Percentiles rank a stretch among this genome's conserved stretches.
These are phyloP conservation scores for Fraxinus angustifolia DNA, from an alignment of 305 asterid genomes.

Conservation along the genomic window DNA sequence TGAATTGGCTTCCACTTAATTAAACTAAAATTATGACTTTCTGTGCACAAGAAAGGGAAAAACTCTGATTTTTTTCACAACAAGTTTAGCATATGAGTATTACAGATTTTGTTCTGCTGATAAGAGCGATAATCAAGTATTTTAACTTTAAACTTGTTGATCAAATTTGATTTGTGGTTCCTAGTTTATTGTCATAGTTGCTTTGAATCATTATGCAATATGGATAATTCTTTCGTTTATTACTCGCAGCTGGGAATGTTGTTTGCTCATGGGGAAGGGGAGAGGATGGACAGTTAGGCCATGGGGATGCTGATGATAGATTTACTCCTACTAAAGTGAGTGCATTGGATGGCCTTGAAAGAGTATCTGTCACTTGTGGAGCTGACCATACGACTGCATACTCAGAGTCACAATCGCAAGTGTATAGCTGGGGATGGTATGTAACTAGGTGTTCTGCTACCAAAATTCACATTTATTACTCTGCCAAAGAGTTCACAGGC, in stretches of 20 bases:
- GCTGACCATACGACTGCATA: constrained; percentile 94
- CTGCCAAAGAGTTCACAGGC: background rate
- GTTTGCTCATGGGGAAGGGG: constrained; percentile 99
- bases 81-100: background rate
- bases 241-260: constrained; percentile 67
- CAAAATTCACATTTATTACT: background rate
- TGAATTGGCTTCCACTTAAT: background rate
- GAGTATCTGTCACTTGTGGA: constrained; percentile 75
- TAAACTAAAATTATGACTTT: background rate
- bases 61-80: background rate
- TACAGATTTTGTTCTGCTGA: background rate
- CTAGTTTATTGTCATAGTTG: background rate
- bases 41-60: background rate
- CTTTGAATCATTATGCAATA: background rate
- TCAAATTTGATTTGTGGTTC: background rate
- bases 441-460: background rate
- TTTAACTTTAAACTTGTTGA: background rate
- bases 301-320: constrained; percentile 93
- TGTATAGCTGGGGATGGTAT: constrained; percentile 99
- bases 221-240: background rate
- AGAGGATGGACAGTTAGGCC: constrained; percentile 99
- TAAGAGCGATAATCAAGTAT: background rate
- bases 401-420: constrained; percentile 60
- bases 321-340: constrained; percentile 73
- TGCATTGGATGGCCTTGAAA: constrained; percentile 72